Evolutionary conservation across 345 rosid genomes (phyloP).

Genomic region (Linum tenue): DNA sequence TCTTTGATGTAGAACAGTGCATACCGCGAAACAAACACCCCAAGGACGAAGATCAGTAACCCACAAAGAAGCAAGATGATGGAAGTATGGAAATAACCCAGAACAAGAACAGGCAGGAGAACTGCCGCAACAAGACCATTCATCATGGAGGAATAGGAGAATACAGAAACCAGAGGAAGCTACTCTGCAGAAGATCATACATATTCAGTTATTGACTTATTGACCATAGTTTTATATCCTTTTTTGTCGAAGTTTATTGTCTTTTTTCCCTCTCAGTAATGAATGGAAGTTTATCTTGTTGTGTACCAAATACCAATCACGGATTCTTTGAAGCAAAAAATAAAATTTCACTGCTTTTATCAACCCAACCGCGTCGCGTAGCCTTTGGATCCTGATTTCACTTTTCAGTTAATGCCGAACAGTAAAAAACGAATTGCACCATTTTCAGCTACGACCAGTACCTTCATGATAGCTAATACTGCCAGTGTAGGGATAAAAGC

Average conservation of each 20-base stretch:
- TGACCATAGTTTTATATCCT: no score
- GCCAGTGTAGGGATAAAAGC: no score
- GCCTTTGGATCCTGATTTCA: no score
- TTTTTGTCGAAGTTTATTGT: not conserved
- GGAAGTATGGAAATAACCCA: slow-evolving; percentile 11
- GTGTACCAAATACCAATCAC: slow-evolving; percentile 30
- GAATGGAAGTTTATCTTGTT: not conserved
- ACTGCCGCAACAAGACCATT: slow-evolving; percentile 16
- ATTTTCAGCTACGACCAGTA: no score
- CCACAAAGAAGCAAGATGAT: slow-evolving; percentile 16
- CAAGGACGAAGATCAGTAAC: not conserved
- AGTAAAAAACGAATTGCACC: no score
- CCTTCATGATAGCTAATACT: no score
- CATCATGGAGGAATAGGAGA: slow-evolving; percentile 7
- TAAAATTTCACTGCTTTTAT: no score
- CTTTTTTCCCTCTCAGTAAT: not conserved
- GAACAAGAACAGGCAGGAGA: slow-evolving; percentile 12
- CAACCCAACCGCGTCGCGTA: no score
- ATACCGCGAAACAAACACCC: slow-evolving; percentile 5
- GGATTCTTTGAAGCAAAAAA: slow-evolving; percentile 6
- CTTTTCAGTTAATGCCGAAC: no score
- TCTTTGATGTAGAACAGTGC: slow-evolving; percentile 20
- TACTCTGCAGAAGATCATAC: not conserved
- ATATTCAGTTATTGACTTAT: not conserved
- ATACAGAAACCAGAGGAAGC: not conserved